Conservation (phyloP, 2,329 filamentous ascomycete species). For the Ophioceras dolichostomum region DNA sequence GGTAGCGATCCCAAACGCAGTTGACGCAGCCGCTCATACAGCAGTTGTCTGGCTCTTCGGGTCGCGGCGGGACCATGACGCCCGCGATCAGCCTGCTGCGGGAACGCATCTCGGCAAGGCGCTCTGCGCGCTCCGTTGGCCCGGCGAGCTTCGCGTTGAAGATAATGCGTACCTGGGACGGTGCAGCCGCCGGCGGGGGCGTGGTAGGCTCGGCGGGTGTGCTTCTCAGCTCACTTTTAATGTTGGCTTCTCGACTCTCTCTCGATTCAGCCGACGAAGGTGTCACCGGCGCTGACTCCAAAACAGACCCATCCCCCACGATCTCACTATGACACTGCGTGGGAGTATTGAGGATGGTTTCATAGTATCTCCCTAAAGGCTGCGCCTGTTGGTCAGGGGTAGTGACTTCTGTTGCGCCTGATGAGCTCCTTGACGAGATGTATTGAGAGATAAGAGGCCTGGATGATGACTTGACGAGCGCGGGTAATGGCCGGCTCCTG, state of each 20-base stretch:
- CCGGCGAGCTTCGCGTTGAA: slow-evolving; percentile 73
- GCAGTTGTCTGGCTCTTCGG: slow-evolving; percentile 90
- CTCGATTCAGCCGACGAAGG: too few species aligned
- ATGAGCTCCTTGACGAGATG: too few species aligned
- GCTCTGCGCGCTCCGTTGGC: slow-evolving; percentile 54
- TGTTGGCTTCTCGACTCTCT: too few species aligned
- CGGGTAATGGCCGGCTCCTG: too few species aligned
- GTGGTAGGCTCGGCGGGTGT: too few species aligned
- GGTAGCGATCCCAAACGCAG: slow-evolving; percentile 88
- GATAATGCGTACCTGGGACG: slow-evolving; percentile 53
- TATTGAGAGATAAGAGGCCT: too few species aligned
- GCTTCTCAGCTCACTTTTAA: too few species aligned
- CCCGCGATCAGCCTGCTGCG: slow-evolving; percentile 60
- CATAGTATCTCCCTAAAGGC: slow-evolving; percentile 47
- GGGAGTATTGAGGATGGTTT: slow-evolving; percentile 37
- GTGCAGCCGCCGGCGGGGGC: slow-evolving; percentile 29
- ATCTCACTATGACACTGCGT: slow-evolving; percentile 27
- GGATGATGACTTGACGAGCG: too few species aligned
- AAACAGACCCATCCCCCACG: too few species aligned
- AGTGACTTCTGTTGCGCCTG: too few species aligned
- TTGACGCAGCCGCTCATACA: slow-evolving; percentile 99
- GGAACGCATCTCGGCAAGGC: slow-evolving; percentile 42
- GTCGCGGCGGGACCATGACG: slow-evolving; percentile 69
- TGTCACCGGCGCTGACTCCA: too few species aligned
- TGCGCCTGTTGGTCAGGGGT: slow-evolving; percentile 27